These are phyloP conservation scores for Pichia rugopelliculosa DNA, from an alignment of 805 yeast species.

Conservation along the genomic window DNA sequence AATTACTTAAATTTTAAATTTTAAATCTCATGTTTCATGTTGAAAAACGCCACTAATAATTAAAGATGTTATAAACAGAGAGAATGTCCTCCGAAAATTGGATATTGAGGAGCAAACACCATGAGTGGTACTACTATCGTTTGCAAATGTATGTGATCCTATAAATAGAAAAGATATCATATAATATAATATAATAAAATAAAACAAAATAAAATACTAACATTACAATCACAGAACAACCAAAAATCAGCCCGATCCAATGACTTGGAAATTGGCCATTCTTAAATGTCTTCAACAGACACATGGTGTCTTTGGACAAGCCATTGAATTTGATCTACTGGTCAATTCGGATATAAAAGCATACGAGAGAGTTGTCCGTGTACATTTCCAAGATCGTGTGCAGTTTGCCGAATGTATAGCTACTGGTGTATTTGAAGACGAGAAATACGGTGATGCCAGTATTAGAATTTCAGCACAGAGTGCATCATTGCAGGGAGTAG, in stretches of 20 bases:
- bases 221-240: constrained; percentile 1
- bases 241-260: constrained; percentile 10
- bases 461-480: constrained; percentile 2
- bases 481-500: constrained; percentile 5
- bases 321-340: constrained; percentile 23
- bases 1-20: no score
- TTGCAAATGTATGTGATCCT: constrained; percentile 12
- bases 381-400: constrained; percentile 17
- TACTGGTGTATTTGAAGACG: constrained; percentile 10
- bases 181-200: background rate
- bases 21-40: no score
- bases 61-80: background rate
- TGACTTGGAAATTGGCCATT: constrained; percentile 24
- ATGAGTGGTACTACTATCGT: constrained; percentile 15
- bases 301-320: constrained; percentile 24
- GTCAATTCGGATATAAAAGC: background rate
- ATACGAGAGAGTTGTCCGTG: constrained; percentile 16
- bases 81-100: constrained; percentile 1
- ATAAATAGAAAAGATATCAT: background rate
- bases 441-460: constrained; percentile 7
- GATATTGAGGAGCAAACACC: constrained; percentile 1
- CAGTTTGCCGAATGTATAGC: constrained; percentile 16
- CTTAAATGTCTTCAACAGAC: constrained; percentile 16
- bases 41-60: background rate
- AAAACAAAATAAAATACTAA: constrained; percentile 1